phyloP scores from a whole-genome alignment of 2,329 filamentous ascomycete species.

The Curvularia hawaiiensis region DNA sequence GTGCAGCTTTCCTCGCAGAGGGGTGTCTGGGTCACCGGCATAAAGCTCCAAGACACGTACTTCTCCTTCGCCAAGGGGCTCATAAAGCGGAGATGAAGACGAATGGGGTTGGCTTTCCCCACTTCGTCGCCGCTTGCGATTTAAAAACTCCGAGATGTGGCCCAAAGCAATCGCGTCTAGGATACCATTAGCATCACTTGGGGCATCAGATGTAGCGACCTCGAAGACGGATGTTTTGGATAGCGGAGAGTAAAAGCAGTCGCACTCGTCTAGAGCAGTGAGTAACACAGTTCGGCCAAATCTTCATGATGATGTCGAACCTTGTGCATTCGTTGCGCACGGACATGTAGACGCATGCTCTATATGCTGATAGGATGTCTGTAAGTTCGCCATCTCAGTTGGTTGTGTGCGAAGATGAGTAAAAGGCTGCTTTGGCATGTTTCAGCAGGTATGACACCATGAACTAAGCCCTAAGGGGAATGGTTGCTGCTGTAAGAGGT shows the following conservation, averaged over 20 bases:
- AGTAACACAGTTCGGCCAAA: neutral
- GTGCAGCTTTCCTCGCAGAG: slow-evolving; percentile 22
- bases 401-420: neutral
- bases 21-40: slow-evolving; percentile 12
- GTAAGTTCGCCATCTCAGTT: slow-evolving; percentile 6
- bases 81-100: slow-evolving; percentile 8
- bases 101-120: neutral
- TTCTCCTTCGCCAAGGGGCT: slow-evolving; percentile 19
- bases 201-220: slow-evolving; percentile 12
- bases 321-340: slow-evolving; percentile 8
- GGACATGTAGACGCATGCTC: slow-evolving; percentile 19
- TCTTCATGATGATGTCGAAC: slow-evolving; percentile 6
- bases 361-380: slow-evolving; percentile 13
- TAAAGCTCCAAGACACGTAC: slow-evolving; percentile 30
- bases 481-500: neutral
- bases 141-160: slow-evolving; percentile 14
- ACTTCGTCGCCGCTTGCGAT: neutral
- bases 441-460: slow-evolving; percentile 6
- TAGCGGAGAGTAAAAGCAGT: slow-evolving; percentile 21
- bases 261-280: slow-evolving; percentile 11
- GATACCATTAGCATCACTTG: slow-evolving; percentile 2
- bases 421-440: neutral
- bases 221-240: slow-evolving; percentile 17
- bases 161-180: slow-evolving; percentile 15
- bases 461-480: slow-evolving; percentile 8